These are phyloP conservation scores for Cladorrhinum samala DNA, from an alignment of 495 filamentous ascomycete species.

Conservation along the genomic window DNA sequence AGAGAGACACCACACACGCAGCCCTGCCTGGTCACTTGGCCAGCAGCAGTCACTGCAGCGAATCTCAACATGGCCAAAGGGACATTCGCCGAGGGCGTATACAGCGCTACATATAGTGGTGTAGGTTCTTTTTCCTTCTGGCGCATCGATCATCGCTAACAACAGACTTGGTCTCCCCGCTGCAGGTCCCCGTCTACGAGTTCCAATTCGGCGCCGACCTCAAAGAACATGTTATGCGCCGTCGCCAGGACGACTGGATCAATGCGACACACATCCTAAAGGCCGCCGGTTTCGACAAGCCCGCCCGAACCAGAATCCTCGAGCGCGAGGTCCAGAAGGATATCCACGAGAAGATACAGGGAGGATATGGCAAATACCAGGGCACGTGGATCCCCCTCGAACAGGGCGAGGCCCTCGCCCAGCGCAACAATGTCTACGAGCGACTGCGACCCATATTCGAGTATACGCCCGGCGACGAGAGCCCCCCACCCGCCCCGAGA, in stretches of 20 bases:
- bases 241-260: constrained; percentile 81
- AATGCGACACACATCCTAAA: constrained; percentile 95
- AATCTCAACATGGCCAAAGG: constrained; percentile 38
- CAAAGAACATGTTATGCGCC: constrained; percentile 77
- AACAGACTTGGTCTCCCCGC: background rate
- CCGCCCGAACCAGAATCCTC: constrained; percentile 85
- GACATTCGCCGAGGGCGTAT: constrained; percentile 47
- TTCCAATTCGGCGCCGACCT: constrained; percentile 69
- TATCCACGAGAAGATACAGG: constrained; percentile 93
- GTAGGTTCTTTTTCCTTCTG: constrained; percentile 46
- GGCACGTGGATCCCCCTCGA: constrained; percentile 89
- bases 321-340: constrained; percentile 97
- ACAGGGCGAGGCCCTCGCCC: constrained; percentile 71
- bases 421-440: constrained; percentile 76
- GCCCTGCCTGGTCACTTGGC: too few species aligned
- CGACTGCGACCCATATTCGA: constrained; percentile 84
- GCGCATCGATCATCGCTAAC: background rate
- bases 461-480: constrained; percentile 74
- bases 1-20: too few species aligned
- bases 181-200: constrained; percentile 66
- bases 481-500: constrained; percentile 89
- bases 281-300: constrained; percentile 64
- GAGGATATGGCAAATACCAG: constrained; percentile 98
- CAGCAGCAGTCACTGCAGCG: too few species aligned
- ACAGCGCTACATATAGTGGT: constrained; percentile 90